Base-by-base conservation (phyloP, 257 asterid genomes). In the Leonotis leonurus region DNA sequence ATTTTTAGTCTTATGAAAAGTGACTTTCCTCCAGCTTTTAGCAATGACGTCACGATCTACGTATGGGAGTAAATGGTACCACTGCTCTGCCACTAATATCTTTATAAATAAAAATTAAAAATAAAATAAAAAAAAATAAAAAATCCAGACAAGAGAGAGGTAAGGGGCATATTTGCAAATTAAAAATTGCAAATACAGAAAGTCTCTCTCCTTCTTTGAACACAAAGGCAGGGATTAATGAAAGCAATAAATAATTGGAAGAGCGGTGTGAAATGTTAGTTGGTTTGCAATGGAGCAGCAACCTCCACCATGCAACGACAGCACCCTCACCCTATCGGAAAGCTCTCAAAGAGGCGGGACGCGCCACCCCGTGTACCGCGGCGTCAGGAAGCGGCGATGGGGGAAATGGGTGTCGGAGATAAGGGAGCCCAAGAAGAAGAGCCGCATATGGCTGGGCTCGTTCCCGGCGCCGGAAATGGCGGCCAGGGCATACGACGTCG, bases 351-450 rank as follows among this genome's bases (percentile, higher is more conserved):
- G 46, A 4, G 43, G 71, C 8, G 64, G 65, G 22, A 78, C 74
- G 63, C 62, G 77, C 73, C 84, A 83, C 61, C 85, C 85, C 1
- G 69, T 68, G 13, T 83, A 81, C 80, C 78, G 82, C 18, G 90
- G 95, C 12, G 86, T 86, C 1, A 72, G 88, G 0, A 81, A 69
- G 63, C 80, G 95, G 11, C 68, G 78, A 0, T 86, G 90, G 88
- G 94, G 90, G 3, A 83, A 81, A 65, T 85, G 90, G 90, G 90
- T 85, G 20, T 85, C 90, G 0, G 94, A 85, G 54, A 81, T 85
- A 64, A 79, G 95, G 1, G 86, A 85, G 40, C 88, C 88, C 5
- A 64, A 73, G 35, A 83, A 83, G 55, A 80, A 83, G 58, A 72
- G 73, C 21, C 72, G 94, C 0, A 83, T 85, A 68, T 85, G 94